phyloP scores from a whole-genome alignment of 345 rosid species.

The Aquilaria sinensis region DNA sequence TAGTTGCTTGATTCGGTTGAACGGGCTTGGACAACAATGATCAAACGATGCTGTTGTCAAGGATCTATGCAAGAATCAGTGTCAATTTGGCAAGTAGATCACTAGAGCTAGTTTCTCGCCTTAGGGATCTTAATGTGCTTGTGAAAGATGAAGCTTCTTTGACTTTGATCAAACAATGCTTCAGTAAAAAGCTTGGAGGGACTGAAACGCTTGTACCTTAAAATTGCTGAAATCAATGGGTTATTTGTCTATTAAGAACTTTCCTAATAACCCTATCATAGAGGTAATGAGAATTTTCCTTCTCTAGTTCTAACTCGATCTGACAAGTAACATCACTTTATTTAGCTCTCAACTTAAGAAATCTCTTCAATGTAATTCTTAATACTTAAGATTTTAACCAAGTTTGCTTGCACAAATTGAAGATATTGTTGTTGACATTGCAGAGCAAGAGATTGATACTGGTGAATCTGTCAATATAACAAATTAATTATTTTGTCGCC shows the following conservation, averaged over 20 bases:
- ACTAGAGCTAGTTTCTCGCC: slow-evolving; percentile 42
- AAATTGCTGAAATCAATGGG: slow-evolving; percentile 36
- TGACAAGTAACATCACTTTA: neutral
- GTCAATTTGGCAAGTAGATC: slow-evolving; percentile 50
- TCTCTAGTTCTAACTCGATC: neutral
- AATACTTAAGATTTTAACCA: neutral
- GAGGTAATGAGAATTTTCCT: slow-evolving; percentile 39
- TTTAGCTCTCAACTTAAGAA: neutral
- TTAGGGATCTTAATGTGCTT: slow-evolving; percentile 47
- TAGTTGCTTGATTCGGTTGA: no score
- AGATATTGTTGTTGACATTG: slow-evolving; percentile 28
- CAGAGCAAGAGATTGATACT: slow-evolving; percentile 24
- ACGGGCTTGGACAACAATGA: no score
- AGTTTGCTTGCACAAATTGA: slow-evolving; percentile 20
- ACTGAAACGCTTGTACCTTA: slow-evolving; percentile 53
- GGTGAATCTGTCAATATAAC: slow-evolving; percentile 32
- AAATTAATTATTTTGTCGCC: slow-evolving; percentile 38
- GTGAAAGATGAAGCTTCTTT: slow-evolving; percentile 48
- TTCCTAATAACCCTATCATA: slow-evolving; percentile 20
- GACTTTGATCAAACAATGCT: slow-evolving; percentile 42
- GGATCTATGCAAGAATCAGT: slow-evolving; percentile 35
- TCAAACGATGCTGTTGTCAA: no score
- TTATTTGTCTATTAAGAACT: slow-evolving; percentile 24
- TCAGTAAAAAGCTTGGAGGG: slow-evolving; percentile 40
- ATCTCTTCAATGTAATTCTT: no score